A percentile compares a stretch with the other conserved stretches of the same genome.
These are phyloP conservation scores for Talaromyces albobiverticillius DNA, from an alignment of 2,329 filamentous ascomycete genomes.

Conservation along the genomic window DNA sequence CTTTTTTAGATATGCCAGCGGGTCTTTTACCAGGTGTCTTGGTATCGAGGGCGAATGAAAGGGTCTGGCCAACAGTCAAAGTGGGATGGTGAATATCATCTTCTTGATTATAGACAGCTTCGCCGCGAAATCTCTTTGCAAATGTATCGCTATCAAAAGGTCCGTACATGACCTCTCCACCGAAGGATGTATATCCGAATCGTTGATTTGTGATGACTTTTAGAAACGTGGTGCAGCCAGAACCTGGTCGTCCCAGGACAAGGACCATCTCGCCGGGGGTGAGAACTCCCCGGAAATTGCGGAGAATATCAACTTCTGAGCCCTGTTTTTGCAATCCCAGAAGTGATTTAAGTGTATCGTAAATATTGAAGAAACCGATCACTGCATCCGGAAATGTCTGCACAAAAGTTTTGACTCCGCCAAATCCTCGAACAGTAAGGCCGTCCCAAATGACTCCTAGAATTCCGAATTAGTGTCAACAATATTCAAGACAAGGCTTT, in stretches of 20 bases:
- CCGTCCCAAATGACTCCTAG: constrained; percentile 71
- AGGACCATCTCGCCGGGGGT: constrained; percentile 86
- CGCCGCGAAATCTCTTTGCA: constrained; percentile 68
- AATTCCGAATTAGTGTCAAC: background rate
- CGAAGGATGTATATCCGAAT: constrained; percentile 58
- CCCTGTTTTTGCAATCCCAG: constrained; percentile 67
- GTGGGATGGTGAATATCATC: constrained; percentile 84
- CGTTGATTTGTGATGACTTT: constrained; percentile 67
- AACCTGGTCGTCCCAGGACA: constrained; percentile 72
- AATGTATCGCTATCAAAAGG: constrained; percentile 71
- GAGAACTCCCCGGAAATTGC: constrained; percentile 60
- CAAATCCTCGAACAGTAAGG: constrained; percentile 71
- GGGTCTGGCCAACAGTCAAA: constrained; percentile 81
- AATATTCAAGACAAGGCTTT: background rate
- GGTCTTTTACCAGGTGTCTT: constrained; percentile 81
- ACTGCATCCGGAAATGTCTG: constrained; percentile 77
- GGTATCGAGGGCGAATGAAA: constrained; percentile 78
- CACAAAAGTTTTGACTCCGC: constrained; percentile 69
- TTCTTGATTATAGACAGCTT: constrained; percentile 74
- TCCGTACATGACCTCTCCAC: constrained; percentile 74
- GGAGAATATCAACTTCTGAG: constrained; percentile 68
- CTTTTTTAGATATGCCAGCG: constrained; percentile 45
- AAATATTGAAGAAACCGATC: constrained; percentile 71
- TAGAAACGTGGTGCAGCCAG: constrained; percentile 69
- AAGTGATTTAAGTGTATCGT: constrained; percentile 61